Evolutionary conservation across 441 rosid genomes (phyloP), one percentile per base, ranked within the genome.

Genomic region (Gossypium gossypioides): DNA sequence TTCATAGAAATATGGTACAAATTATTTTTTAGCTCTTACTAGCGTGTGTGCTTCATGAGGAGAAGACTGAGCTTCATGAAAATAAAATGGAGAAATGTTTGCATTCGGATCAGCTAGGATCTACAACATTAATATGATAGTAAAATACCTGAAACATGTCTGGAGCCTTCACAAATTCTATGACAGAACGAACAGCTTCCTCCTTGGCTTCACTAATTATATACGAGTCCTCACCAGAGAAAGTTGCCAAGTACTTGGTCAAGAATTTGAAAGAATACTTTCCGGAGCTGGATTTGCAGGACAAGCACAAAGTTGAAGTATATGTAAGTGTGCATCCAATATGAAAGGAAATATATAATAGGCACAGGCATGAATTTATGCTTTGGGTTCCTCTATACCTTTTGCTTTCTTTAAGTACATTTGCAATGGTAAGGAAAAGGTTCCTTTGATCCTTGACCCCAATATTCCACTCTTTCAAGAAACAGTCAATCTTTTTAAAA

Each of bases 391-490:
- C 6, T n/a, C 55, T 52, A 27, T 79, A 91, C 99, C 97, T 89
- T 86, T 87, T 91, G 77, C 71, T 85, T 81, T 96, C 99, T 81
- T 77, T 87, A 55, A 88, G 83, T 21, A 79, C 96, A 72, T 88
- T 89, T 68, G 97, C 85, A 73, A 93, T 78, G 72, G 81, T 69
- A 69, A 91, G 93, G 76, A 86, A 93, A 79, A 96, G 92, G 78
- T 84, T 88, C 74, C 99, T 87, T 77, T 87, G 91, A 75, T 96
- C 97, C 77, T 84, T 81, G 75, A 83, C 75, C 46, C 83, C 94
- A 75, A 96, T 79, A 84, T 82, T 90, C 98, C 99, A 96, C 78
- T 93, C 99, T 82, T 96, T 96, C 88, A 96, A 82, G 82, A 93
- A 90, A 78, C 81, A 82, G 69, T 90, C 97, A 0, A 93, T 87